phyloP scores from a whole-genome alignment of 176 grass and related monocot species.

The Raddia guianensis region DNA sequence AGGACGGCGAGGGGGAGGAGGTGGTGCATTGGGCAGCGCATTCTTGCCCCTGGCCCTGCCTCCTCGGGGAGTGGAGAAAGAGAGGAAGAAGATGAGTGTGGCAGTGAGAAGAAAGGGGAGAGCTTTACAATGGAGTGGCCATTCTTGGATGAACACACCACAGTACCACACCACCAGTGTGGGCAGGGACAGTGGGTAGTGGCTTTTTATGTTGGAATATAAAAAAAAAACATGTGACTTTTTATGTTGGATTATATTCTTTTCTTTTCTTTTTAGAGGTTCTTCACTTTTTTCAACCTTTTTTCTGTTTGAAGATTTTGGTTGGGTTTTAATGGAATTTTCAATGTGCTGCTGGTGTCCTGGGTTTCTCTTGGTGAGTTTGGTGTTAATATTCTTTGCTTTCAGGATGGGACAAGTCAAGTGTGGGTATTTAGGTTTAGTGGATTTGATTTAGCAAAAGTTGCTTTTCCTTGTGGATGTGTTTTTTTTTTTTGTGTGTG shows the following conservation, averaged over 20 bases:
- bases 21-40: slow-evolving; percentile 28
- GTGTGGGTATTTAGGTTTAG: not conserved
- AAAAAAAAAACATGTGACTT: slow-evolving; percentile 39
- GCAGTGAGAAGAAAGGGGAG: not conserved
- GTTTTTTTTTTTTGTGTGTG: not conserved
- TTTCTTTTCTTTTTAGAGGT: not conserved
- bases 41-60: not conserved
- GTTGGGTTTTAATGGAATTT: not conserved
- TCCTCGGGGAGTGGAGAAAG: slow-evolving; percentile 37
- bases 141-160: slow-evolving; percentile 8
- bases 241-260: slow-evolving; percentile 32
- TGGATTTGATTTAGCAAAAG: slow-evolving; percentile 16
- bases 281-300: not conserved
- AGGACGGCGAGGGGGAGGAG: slow-evolving; percentile 25
- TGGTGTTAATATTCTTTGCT: not conserved
- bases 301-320: not conserved
- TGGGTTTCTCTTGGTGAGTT: not conserved
- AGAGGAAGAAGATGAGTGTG: slow-evolving; percentile 1
- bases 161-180: not conserved
- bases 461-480: not conserved
- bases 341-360: not conserved
- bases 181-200: not conserved
- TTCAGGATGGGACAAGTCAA: not conserved
- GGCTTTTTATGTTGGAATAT: not conserved
- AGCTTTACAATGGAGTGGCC: not conserved